These are phyloP conservation scores for Verticillium nubilum DNA, from an alignment of 2,329 filamentous ascomycete species.

Conservation along the genomic window DNA sequence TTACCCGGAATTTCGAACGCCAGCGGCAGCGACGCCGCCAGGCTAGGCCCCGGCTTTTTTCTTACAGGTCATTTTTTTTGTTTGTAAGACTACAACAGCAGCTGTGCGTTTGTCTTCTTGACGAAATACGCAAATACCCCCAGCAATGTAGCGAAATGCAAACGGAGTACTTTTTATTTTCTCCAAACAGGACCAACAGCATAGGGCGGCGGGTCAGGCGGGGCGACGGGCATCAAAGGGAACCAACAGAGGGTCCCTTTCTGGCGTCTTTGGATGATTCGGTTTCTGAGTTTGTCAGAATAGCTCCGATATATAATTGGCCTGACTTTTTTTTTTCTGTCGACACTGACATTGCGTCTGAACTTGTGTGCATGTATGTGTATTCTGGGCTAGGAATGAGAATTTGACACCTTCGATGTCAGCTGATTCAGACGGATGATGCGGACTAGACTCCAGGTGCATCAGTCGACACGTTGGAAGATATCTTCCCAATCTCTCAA, in stretches of 20 bases:
- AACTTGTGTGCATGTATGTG: too few relatives aligned
- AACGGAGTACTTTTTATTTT: not conserved
- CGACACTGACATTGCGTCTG: not conserved
- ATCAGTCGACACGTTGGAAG: too few relatives aligned
- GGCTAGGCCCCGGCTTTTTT: not conserved
- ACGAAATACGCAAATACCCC: not conserved
- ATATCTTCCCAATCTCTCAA: too few relatives aligned
- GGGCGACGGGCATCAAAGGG: not conserved
- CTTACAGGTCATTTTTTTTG: not conserved
- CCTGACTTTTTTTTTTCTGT: not conserved
- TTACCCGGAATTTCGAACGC: not conserved
- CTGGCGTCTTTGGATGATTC: not conserved
- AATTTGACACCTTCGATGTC: too few relatives aligned
- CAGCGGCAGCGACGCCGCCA: not conserved
- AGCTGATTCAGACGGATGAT: too few relatives aligned
- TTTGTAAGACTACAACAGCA: not conserved
- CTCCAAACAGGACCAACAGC: not conserved
- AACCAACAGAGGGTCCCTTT: not conserved
- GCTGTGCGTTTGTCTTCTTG: not conserved
- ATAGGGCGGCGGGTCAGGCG: not conserved
- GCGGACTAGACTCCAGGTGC: too few relatives aligned
- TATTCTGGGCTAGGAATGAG: too few relatives aligned
- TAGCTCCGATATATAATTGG: not conserved
- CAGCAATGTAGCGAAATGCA: not conserved
- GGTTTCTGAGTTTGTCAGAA: not conserved